A percentile compares a stretch with the other conserved stretches of the same genome.
phyloP scores from a whole-genome alignment of 2,329 filamentous ascomycete genomes.

The Exserohilum rostratum region DNA sequence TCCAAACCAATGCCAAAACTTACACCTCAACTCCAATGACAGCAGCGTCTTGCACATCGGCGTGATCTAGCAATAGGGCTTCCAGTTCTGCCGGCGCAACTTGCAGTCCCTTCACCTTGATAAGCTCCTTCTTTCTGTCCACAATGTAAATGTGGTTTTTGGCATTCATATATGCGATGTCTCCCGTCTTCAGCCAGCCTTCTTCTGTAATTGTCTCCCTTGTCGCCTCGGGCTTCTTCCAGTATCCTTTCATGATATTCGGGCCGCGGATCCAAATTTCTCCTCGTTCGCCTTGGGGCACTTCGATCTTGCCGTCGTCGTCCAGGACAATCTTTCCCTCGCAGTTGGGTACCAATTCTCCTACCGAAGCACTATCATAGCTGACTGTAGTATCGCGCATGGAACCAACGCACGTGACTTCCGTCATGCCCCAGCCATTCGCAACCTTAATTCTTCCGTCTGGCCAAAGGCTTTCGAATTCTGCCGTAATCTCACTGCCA shows the following conservation, averaged over 20 bases:
- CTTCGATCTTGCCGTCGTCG: conserved; percentile 59
- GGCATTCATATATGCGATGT: conserved; percentile 68
- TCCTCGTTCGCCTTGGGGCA: conserved; percentile 61
- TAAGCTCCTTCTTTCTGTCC: conserved; percentile 74
- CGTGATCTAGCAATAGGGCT: conserved; percentile 61
- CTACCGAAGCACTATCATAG: conserved; percentile 60
- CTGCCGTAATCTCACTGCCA: conserved; percentile 50
- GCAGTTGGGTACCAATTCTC: conserved; percentile 72
- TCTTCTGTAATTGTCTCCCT: conserved; percentile 65
- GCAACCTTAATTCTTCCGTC: conserved; percentile 58
- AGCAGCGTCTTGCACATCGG: conserved; percentile 66
- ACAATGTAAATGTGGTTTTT: conserved; percentile 68
- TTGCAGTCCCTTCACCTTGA: conserved; percentile 67
- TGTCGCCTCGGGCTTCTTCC: conserved; percentile 72
- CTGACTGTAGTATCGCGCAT: conserved; percentile 65
- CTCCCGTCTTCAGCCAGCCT: conserved; percentile 74
- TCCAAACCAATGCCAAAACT: conserved; percentile 22
- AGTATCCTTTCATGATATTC: conserved; percentile 78
- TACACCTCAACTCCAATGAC: conserved; percentile 68
- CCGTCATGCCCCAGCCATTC: conserved; percentile 91
- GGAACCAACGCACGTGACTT: conserved; percentile 73
- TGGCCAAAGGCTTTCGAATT: conserved; percentile 65
- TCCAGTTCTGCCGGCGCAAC: conserved; percentile 67
- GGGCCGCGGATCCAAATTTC: conserved; percentile 77
- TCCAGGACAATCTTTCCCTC: conserved; percentile 68